phyloP scores from a whole-genome alignment of 768 basidiomycete genomes.

The Calvatia gigantea region DNA sequence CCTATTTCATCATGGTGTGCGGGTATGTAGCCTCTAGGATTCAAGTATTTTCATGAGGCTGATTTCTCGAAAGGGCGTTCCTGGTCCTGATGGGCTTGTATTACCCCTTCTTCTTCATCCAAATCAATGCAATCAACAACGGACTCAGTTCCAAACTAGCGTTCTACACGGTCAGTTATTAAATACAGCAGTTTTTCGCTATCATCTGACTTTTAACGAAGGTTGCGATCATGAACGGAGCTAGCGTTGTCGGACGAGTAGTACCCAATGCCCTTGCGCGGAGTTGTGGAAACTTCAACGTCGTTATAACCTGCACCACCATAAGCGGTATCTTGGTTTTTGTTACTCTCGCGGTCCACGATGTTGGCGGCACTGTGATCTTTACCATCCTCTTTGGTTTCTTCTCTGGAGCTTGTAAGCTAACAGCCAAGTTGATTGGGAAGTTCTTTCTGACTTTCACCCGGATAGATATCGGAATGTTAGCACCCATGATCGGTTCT shows the following conservation, averaged over 20 bases:
- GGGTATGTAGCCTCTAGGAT: slow-evolving; percentile 25
- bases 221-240: slow-evolving; percentile 51
- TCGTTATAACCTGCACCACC: slow-evolving; percentile 31
- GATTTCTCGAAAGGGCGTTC: slow-evolving; percentile 24
- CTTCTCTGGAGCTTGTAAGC: slow-evolving; percentile 43
- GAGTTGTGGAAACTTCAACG: slow-evolving; percentile 36
- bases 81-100: slow-evolving; percentile 37
- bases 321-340: slow-evolving; percentile 35
- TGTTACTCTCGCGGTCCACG: slow-evolving; percentile 37
- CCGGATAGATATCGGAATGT: slow-evolving; percentile 35
- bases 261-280: slow-evolving; percentile 39
- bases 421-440: background rate
- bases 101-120: slow-evolving; percentile 55
- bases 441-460: slow-evolving; percentile 7
- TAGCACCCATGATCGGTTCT: slow-evolving; percentile 40
- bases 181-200: slow-evolving; percentile 13
- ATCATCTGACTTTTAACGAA: slow-evolving; percentile 18
- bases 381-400: slow-evolving; percentile 44
- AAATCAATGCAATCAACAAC: slow-evolving; percentile 47
- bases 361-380: slow-evolving; percentile 29
- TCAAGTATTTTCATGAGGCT: background rate
- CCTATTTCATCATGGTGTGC: slow-evolving; percentile 39
- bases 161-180: slow-evolving; percentile 47
- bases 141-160: slow-evolving; percentile 43
- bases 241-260: slow-evolving; percentile 44